Conservation (phyloP, 345 rosid genomes). For the Gossypium mustelinum region DNA sequence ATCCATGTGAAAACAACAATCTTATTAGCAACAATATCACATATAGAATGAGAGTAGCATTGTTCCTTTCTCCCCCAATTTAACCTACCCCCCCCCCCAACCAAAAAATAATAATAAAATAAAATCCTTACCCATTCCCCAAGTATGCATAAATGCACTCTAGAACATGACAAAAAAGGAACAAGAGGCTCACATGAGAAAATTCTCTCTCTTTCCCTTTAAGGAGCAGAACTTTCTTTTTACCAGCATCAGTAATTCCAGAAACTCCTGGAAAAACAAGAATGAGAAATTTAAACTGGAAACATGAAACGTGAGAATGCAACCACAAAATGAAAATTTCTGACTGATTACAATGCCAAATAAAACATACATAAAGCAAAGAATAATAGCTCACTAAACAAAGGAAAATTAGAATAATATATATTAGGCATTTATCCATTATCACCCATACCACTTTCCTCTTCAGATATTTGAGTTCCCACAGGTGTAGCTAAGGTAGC, state of each 20-base stretch:
- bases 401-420: neutral
- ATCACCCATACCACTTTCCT: constrained; percentile 45
- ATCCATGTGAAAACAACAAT: neutral
- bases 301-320: neutral
- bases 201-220: constrained; percentile 42
- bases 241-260: constrained; percentile 38
- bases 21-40: neutral
- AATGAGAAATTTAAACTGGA: neutral
- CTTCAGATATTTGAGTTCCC: constrained; percentile 38
- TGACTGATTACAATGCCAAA: neutral
- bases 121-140: neutral
- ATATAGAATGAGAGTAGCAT: neutral
- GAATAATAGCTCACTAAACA: constrained; percentile 2
- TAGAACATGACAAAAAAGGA: constrained; percentile 9
- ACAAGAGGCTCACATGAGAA: constrained; percentile 36
- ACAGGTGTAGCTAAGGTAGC: constrained; percentile 24
- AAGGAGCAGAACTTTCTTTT: constrained; percentile 38
- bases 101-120: too few relatives aligned
- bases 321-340: neutral
- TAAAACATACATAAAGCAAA: neutral
- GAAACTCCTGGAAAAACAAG: constrained; percentile 35
- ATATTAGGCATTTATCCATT: neutral
- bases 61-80: neutral
- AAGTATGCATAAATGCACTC: neutral
- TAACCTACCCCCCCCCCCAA: neutral